Conservation (phyloP, 139 green algal species). For the Penium margaritaceum region DNA sequence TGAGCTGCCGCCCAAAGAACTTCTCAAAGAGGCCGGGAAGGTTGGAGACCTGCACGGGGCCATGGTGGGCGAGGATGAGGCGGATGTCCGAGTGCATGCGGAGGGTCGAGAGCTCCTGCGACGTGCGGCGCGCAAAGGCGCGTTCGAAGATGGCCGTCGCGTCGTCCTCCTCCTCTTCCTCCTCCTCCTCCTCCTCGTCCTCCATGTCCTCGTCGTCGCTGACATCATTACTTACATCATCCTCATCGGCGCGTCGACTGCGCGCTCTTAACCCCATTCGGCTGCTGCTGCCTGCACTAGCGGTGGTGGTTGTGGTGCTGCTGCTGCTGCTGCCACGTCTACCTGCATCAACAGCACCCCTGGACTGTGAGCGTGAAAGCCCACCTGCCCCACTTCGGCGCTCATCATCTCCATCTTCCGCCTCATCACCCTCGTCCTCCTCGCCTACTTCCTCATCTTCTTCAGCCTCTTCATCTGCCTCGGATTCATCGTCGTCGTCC, state of each 20-base stretch:
- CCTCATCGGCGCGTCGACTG: no score
- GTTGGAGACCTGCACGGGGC: neutral
- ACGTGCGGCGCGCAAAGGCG: neutral
- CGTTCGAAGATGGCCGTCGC: neutral
- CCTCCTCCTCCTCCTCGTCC: neutral
- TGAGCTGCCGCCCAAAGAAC: conserved; percentile 9
- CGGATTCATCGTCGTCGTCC: neutral
- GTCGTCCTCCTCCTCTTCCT: neutral
- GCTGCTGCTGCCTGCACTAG: neutral
- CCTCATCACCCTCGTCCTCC: no score
- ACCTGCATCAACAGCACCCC: no score
- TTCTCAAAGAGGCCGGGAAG: conserved; percentile 9
- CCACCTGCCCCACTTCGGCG: no score
- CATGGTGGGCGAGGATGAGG: conserved; percentile 1
- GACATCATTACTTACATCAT: no score
- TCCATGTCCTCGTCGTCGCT: neutral
- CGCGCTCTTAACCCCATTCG: no score
- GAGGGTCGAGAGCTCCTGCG: neutral
- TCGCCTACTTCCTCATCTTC: no score
- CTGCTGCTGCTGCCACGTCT: neutral
- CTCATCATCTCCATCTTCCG: no score
- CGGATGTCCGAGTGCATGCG: conserved; percentile 5
- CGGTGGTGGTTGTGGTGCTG: neutral
- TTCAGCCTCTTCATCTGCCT: no score
- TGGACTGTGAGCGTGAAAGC: no score